phyloP scores from a whole-genome alignment of 306 rosid species.

The Dalbergia cultrata region DNA sequence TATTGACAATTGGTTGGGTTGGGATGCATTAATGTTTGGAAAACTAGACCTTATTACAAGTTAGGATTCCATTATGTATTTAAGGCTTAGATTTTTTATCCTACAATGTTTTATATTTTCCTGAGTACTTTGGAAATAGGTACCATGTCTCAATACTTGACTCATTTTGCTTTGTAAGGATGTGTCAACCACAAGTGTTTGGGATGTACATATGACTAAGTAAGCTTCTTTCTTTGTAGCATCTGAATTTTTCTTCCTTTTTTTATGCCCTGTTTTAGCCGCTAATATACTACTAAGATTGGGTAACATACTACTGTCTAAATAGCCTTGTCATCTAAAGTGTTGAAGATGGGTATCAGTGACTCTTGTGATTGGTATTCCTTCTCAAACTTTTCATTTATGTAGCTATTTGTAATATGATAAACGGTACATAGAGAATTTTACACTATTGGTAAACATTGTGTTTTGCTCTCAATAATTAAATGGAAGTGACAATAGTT shows the following conservation, averaged over 20 bases:
- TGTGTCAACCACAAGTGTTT: constrained; percentile 61
- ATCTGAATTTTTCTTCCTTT: constrained; percentile 17
- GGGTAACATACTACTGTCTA: constrained; percentile 1
- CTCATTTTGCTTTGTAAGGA: constrained; percentile 64
- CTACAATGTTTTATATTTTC: constrained; percentile 2
- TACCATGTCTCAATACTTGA: not conserved
- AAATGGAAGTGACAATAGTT: not conserved
- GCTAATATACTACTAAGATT: not conserved
- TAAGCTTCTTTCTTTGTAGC: constrained; percentile 53
- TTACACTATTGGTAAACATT: not conserved
- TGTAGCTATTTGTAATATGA: not conserved
- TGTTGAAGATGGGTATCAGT: not conserved
- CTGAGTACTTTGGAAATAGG: constrained; percentile 14
- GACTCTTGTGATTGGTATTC: not conserved
- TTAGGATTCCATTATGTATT: not conserved
- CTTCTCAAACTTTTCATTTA: constrained; percentile 15
- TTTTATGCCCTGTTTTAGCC: not conserved
- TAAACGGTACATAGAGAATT: not conserved
- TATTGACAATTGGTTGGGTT: not conserved
- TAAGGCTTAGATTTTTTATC: not conserved
- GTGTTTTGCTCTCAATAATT: not conserved
- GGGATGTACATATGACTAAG: constrained; percentile 96
- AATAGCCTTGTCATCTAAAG: constrained; percentile 4
- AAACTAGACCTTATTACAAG: constrained; percentile 19
- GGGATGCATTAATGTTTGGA: not conserved